A percentile compares a stretch with the other conserved stretches of the same genome.
phyloP scores from a whole-genome alignment of 2,329 filamentous ascomycete species.

The Scedosporium dehoogii region DNA sequence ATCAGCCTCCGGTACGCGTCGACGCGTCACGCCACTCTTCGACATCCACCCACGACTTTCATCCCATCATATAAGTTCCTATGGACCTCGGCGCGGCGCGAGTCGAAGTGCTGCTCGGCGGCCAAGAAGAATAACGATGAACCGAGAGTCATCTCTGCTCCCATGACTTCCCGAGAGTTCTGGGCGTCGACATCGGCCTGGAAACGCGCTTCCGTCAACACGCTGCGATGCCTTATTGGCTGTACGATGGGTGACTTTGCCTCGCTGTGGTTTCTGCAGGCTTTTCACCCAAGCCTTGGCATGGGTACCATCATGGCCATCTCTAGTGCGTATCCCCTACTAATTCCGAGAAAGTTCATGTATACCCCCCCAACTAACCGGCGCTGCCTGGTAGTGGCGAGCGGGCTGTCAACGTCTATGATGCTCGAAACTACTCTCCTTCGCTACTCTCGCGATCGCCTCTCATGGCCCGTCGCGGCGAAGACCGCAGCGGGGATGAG shows the following conservation, averaged over 20 bases:
- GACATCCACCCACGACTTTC: not conserved
- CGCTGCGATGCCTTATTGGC: constrained; percentile 42
- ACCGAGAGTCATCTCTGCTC: not conserved
- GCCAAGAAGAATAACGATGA: not conserved
- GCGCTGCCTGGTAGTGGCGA: constrained; percentile 29
- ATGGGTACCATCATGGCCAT: constrained; percentile 39
- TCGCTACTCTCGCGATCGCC: constrained; percentile 32
- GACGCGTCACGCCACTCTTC: not conserved
- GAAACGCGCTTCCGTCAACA: constrained; percentile 43
- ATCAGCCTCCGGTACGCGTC: not conserved
- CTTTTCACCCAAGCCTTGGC: constrained; percentile 33
- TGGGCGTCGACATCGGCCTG: constrained; percentile 27
- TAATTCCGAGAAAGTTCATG: no score
- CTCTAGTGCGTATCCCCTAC: constrained; percentile 29
- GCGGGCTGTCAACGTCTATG: constrained; percentile 40
- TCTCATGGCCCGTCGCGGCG: constrained; percentile 34
- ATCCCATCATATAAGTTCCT: not conserved
- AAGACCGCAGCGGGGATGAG: constrained; percentile 49
- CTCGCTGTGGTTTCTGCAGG: constrained; percentile 44
- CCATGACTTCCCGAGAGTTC: constrained; percentile 14
- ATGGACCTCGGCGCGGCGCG: not conserved
- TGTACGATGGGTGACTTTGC: constrained; percentile 48
- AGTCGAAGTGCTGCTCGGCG: not conserved
- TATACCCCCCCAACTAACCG: not conserved
- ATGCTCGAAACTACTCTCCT: constrained; percentile 42